These are phyloP conservation scores for Gamarada debralockiae DNA, from an alignment of 495 filamentous ascomycete species.

Conservation along the genomic window DNA sequence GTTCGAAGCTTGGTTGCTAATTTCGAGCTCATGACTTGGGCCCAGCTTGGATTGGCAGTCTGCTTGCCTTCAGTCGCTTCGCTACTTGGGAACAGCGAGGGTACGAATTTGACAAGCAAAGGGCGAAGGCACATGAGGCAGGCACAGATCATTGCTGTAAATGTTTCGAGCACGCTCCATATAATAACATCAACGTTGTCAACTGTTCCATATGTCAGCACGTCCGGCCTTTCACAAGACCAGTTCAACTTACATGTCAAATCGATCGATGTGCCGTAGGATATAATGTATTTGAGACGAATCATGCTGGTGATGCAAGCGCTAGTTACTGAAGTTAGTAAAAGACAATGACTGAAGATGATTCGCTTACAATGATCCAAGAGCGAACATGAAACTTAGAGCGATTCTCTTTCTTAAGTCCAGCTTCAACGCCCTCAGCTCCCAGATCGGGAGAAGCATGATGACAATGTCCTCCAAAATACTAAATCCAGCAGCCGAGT, in stretches of 20 bases:
- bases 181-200: constrained; percentile 35
- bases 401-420: constrained; percentile 34
- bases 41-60: no score
- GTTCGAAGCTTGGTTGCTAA: no score
- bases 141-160: constrained; percentile 42
- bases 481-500: constrained; percentile 28
- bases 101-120: constrained; percentile 16
- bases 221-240: neutral
- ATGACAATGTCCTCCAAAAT: constrained; percentile 34
- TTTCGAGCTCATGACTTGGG: no score
- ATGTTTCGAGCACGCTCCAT: constrained; percentile 43
- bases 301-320: constrained; percentile 29
- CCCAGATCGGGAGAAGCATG: constrained; percentile 31
- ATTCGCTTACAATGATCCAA: constrained; percentile 29
- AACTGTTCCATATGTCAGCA: constrained; percentile 16
- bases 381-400: constrained; percentile 31
- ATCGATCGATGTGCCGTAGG: constrained; percentile 23
- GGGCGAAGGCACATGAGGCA: constrained; percentile 32
- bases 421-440: constrained; percentile 30
- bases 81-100: neutral
- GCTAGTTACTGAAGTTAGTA: constrained; percentile 13
- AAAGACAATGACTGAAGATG: neutral
- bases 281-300: constrained; percentile 26
- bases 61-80: no score
- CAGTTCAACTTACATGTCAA: constrained; percentile 12